A percentile compares a stretch with the other conserved stretches of the same genome.
These are phyloP conservation scores for Aeminium ludgeri DNA, from an alignment of 495 filamentous ascomycete species.

Conservation along the genomic window DNA sequence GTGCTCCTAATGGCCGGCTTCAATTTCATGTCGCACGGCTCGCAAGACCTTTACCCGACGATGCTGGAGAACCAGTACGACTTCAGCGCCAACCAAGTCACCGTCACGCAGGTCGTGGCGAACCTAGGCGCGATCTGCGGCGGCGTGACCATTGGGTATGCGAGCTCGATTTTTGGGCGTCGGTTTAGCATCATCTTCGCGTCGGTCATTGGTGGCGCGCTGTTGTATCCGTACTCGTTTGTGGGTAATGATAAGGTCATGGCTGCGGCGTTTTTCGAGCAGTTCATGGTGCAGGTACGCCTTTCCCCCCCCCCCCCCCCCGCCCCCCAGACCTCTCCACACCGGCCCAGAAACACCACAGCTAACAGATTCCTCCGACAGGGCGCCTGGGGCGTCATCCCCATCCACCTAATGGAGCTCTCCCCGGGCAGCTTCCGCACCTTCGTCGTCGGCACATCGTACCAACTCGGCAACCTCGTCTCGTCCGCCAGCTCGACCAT, in stretches of 20 bases:
- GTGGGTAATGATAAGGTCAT: constrained; percentile 44
- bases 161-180: constrained; percentile 64
- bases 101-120: constrained; percentile 65
- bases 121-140: constrained; percentile 69
- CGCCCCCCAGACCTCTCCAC: not conserved
- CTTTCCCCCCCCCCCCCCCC: not conserved
- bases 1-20: constrained; percentile 80
- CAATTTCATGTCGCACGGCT: constrained; percentile 89
- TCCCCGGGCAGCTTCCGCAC: constrained; percentile 67
- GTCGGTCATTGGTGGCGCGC: constrained; percentile 55
- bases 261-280: constrained; percentile 78
- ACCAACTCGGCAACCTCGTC: constrained; percentile 75
- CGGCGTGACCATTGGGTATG: constrained; percentile 63
- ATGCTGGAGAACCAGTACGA: constrained; percentile 63
- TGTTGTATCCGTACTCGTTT: constrained; percentile 72
- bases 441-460: constrained; percentile 66
- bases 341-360: not conserved
- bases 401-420: constrained; percentile 77
- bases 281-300: constrained; percentile 64
- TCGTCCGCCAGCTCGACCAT: constrained; percentile 69
- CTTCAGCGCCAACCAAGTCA: constrained; percentile 54
- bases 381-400: constrained; percentile 70
- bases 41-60: constrained; percentile 80
- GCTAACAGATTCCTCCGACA: not conserved
- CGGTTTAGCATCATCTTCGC: constrained; percentile 67